These are phyloP conservation scores for Sungouiella blattae DNA, from an alignment of 805 yeast species.

Conservation along the genomic window DNA sequence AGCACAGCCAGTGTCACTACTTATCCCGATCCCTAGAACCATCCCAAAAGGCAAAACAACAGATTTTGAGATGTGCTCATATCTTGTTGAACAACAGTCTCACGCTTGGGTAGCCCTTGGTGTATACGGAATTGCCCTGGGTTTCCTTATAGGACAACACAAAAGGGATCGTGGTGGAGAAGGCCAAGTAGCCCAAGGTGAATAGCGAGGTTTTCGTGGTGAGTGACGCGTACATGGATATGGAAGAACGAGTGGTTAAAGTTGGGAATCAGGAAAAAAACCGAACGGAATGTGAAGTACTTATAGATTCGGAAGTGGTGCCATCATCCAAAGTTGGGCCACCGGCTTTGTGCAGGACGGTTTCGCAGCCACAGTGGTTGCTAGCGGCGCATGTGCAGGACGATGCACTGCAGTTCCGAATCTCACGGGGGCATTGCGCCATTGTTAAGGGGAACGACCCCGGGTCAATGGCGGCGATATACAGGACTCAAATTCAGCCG, in stretches of 20 bases:
- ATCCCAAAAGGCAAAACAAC: constrained; percentile 1
- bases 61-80: constrained; percentile 8
- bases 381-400: not conserved
- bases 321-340: constrained; percentile 5
- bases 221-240: constrained; percentile 19
- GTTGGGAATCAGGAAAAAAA: not conserved
- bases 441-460: no score
- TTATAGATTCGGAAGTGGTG: constrained; percentile 5
- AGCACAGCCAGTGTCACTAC: not conserved
- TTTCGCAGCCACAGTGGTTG: constrained; percentile 14
- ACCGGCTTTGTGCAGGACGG: constrained; percentile 4
- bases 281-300: not conserved
- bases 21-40: constrained; percentile 1
- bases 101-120: constrained; percentile 33
- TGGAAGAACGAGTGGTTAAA: not conserved
- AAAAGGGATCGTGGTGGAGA: constrained; percentile 39
- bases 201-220: constrained; percentile 28
- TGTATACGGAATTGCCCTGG: constrained; percentile 16
- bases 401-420: no score
- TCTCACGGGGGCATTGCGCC: no score
- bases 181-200: constrained; percentile 35
- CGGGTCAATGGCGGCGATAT: no score
- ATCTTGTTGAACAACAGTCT: constrained; percentile 36
- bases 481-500: no score
- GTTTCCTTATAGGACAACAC: constrained; percentile 39